Conservation (phyloP, 257 asterid genomes). For the Cinchona pubescens region DNA sequence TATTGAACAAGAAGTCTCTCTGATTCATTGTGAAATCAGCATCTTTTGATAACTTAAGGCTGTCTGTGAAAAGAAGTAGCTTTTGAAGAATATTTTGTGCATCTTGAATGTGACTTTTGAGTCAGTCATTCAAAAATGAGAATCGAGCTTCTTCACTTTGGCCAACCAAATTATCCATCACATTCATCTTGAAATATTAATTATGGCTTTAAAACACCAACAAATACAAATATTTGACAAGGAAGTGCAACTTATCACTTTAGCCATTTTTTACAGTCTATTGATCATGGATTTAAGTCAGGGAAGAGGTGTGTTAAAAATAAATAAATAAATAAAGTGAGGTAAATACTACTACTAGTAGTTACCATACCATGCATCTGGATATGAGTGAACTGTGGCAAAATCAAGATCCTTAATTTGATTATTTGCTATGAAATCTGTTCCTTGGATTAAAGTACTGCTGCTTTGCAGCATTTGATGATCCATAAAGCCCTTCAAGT, state of each 20-base stretch:
- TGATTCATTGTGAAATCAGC: slow-evolving; percentile 23
- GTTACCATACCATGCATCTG: slow-evolving; percentile 73
- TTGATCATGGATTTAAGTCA: no score
- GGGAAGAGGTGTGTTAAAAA: no score
- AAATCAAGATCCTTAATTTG: slow-evolving; percentile 58
- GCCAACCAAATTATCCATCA: slow-evolving; percentile 35
- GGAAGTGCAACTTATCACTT: no score
- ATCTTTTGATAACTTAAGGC: slow-evolving; percentile 49
- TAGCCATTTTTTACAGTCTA: no score
- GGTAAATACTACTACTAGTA: background rate
- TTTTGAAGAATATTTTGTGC: slow-evolving; percentile 44
- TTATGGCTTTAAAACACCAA: no score
- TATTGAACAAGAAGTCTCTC: slow-evolving; percentile 39
- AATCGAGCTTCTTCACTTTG: slow-evolving; percentile 48
- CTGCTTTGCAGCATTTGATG: slow-evolving; percentile 32
- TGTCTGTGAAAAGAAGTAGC: slow-evolving; percentile 60
- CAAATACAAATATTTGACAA: no score
- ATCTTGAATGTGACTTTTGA: slow-evolving; percentile 48
- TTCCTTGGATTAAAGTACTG: slow-evolving; percentile 49
- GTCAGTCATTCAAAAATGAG: slow-evolving; percentile 51
- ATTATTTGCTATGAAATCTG: slow-evolving; percentile 60
- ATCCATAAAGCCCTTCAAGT: slow-evolving; percentile 66
- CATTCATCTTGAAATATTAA: background rate
- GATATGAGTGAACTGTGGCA: slow-evolving; percentile 61
- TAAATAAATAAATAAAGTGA: no score